These are phyloP conservation scores for Psilocybe azurescens DNA, from an alignment of 768 basidiomycete species.

Conservation along the genomic window DNA sequence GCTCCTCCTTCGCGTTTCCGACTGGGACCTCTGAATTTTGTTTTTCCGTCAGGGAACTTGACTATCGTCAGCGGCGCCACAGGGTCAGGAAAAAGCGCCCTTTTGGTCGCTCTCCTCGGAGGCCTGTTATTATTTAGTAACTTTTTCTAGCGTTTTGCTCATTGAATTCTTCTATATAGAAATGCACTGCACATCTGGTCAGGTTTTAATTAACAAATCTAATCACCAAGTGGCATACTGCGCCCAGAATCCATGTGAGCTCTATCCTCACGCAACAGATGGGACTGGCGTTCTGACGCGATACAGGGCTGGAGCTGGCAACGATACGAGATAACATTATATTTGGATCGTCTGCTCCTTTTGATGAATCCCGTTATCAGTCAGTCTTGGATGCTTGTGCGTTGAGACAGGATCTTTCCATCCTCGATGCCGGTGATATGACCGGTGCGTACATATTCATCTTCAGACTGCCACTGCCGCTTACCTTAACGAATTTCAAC, in stretches of 20 bases:
- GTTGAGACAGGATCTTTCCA: conserved; percentile 68
- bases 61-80: conserved; percentile 69
- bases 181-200: conserved; percentile 60
- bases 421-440: conserved; percentile 78
- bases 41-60: conserved; percentile 62
- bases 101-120: conserved; percentile 69
- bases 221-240: conserved; percentile 71
- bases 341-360: conserved; percentile 66
- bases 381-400: conserved; percentile 78
- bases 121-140: conserved; percentile 39
- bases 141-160: neutral
- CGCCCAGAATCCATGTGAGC: conserved; percentile 66
- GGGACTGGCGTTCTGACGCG: neutral
- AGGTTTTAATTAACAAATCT: conserved; percentile 58
- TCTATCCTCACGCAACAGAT: neutral
- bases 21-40: conserved; percentile 60
- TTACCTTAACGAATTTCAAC: neutral
- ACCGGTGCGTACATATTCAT: conserved; percentile 52
- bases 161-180: conserved; percentile 40
- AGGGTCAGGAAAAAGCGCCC: conserved; percentile 72
- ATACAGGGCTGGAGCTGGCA: conserved; percentile 75
- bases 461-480: neutral
- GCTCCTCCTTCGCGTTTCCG: conserved; percentile 46
- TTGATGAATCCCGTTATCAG: conserved; percentile 67
- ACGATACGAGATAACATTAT: conserved; percentile 84